These are phyloP conservation scores for Sporothrix schenckii DNA, from an alignment of 2,329 filamentous ascomycete genomes.

Conservation along the genomic window DNA sequence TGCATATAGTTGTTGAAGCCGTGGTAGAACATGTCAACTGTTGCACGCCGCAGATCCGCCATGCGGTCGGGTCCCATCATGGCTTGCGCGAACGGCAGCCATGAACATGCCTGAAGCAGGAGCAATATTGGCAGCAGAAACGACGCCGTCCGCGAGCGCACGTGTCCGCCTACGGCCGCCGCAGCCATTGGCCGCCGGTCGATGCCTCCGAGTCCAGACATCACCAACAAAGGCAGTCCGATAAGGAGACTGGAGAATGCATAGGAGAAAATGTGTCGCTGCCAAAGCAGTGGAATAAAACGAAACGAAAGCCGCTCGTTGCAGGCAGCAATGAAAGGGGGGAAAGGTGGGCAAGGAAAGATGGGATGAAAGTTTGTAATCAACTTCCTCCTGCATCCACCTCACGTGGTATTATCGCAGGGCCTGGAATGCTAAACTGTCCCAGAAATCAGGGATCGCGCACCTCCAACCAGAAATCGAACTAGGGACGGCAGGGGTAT, in stretches of 20 bases:
- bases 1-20: constrained; percentile 94
- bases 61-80: constrained; percentile 66
- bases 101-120: constrained; percentile 44
- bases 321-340: no score
- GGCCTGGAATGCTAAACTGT: background rate
- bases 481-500: background rate
- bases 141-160: background rate
- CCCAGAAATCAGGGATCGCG: constrained; percentile 2
- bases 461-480: background rate
- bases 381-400: background rate
- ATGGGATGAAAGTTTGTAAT: constrained; percentile 5
- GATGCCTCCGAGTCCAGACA: constrained; percentile 46
- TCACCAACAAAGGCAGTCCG: constrained; percentile 44
- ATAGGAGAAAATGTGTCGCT: constrained; percentile 37
- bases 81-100: constrained; percentile 47
- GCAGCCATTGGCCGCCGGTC: background rate
- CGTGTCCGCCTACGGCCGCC: constrained; percentile 10
- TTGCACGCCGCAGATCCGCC: constrained; percentile 60
- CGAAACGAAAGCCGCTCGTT: background rate
- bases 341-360: background rate
- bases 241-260: constrained; percentile 39
- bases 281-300: background rate
- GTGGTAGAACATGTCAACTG: constrained; percentile 89
- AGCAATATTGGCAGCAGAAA: constrained; percentile 37
- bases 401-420: constrained; percentile 20